Conservation (phyloP, 1,284 basidiomycete genomes). For the Ustilago trichophora region DNA sequence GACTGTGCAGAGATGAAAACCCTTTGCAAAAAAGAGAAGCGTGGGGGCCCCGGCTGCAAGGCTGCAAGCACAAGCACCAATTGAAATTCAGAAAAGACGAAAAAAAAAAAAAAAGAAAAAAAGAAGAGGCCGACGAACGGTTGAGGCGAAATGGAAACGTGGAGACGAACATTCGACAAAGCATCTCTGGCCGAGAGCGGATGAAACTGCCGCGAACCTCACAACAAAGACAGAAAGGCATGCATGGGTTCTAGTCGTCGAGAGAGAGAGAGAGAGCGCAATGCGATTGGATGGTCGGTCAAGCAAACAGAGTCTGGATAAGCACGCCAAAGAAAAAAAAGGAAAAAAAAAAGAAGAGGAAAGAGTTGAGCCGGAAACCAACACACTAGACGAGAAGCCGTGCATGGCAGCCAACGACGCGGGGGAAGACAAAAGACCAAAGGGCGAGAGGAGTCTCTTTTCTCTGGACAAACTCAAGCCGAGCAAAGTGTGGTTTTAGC, state of each 20-base stretch:
- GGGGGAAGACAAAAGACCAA: not conserved
- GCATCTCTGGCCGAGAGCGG: no score
- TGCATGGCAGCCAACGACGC: not conserved
- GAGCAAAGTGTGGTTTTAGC: no score
- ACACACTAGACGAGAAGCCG: no score
- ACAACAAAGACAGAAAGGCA: no score
- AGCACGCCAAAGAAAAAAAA: no score
- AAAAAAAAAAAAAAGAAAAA: not conserved
- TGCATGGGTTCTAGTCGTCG: no score
- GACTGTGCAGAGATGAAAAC: not conserved
- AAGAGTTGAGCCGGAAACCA: no score
- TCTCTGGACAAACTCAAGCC: no score
- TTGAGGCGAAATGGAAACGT: not conserved
- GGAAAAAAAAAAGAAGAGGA: not conserved
- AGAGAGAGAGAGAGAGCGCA: no score
- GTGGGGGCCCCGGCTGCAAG: constrained; percentile 2
- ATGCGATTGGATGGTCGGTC: not conserved
- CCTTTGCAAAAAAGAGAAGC: constrained; percentile 1
- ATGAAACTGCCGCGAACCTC: no score
- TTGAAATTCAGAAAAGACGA: not conserved
- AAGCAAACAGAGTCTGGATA: not conserved
- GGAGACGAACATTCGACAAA: not conserved
- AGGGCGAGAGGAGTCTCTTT: no score
- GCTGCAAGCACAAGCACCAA: not conserved
- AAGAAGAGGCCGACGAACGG: no score